Percentiles rank a stretch among this genome's conserved stretches.
Evolutionary conservation across 257 asterid species (phyloP).

Genomic region (Scutellaria barbata): DNA sequence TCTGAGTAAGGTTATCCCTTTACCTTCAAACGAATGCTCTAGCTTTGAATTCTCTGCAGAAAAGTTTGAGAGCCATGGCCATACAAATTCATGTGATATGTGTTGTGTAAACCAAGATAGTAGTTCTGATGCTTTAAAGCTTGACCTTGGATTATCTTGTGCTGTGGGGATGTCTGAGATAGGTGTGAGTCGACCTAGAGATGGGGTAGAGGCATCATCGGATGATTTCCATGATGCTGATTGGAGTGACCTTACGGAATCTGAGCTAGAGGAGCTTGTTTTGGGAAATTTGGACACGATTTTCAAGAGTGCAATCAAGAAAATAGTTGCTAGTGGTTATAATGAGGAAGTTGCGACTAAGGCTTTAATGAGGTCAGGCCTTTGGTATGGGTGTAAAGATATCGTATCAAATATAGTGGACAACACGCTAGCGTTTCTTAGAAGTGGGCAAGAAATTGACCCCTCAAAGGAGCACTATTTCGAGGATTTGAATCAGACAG

Average conservation of each 20-base stretch:
- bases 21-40: conserved; percentile 61
- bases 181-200: conserved; percentile 50
- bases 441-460: conserved; percentile 65
- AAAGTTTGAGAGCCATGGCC: conserved; percentile 58
- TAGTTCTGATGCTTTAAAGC: conserved; percentile 62
- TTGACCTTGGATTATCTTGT: conserved; percentile 82
- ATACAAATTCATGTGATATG: conserved; percentile 60
- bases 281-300: conserved; percentile 75
- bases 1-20: conserved; percentile 56
- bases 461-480: conserved; percentile 68
- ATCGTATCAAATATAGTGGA: conserved; percentile 91
- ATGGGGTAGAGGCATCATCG: conserved; percentile 51
- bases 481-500: conserved; percentile 84
- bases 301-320: conserved; percentile 85
- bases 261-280: conserved; percentile 86
- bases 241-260: conserved; percentile 91
- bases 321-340: conserved; percentile 71
- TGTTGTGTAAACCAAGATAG: conserved; percentile 55
- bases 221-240: conserved; percentile 75
- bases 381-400: conserved; percentile 94
- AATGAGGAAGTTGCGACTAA: conserved; percentile 69
- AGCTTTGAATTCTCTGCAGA: conserved; percentile 83
- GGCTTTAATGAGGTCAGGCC: conserved; percentile 86
- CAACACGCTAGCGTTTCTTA: conserved; percentile 73
- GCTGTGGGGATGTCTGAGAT: conserved; percentile 55